These are phyloP conservation scores for Pichia sp. DNA, from an alignment of 1,139 yeast genomes.

Conservation along the genomic window DNA sequence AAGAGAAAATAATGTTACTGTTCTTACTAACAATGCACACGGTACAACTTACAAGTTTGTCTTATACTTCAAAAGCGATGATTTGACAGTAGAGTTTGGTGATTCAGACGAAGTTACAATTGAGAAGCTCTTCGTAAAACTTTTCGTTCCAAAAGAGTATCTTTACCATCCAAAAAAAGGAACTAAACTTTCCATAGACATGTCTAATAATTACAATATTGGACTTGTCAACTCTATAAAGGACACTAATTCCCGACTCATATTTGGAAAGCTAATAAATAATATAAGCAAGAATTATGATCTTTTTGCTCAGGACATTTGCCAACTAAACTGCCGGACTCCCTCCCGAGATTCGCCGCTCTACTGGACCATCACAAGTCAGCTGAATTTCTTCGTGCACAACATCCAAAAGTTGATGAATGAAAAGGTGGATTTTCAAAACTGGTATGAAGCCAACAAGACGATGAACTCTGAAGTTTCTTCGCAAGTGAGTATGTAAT, in stretches of 20 bases:
- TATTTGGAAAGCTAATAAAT: constrained; percentile 30
- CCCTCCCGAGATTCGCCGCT: background rate
- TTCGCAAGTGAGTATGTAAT: background rate
- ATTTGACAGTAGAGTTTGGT: constrained; percentile 29
- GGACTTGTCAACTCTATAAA: constrained; percentile 26
- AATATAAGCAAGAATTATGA: constrained; percentile 30
- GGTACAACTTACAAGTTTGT: constrained; percentile 27
- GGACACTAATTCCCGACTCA: constrained; percentile 26
- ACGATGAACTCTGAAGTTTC: constrained; percentile 14
- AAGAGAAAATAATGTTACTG: constrained; percentile 17
- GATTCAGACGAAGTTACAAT: constrained; percentile 26
- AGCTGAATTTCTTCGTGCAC: constrained; percentile 29
- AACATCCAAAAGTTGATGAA: constrained; percentile 32
- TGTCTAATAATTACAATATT: constrained; percentile 27
- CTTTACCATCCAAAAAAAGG: constrained; percentile 37
- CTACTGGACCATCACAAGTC: constrained; percentile 29
- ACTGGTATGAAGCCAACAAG: constrained; percentile 25
- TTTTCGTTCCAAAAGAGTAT: constrained; percentile 31
- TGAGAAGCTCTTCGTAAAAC: constrained; percentile 25
- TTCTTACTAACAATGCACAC: constrained; percentile 29
- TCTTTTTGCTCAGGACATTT: constrained; percentile 21
- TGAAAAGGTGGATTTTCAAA: constrained; percentile 26
- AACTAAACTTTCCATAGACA: constrained; percentile 33
- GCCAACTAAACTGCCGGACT: constrained; percentile 14
- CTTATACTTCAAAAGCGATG: constrained; percentile 26